Conservation (phyloP, 1,284 basidiomycete genomes). For the Tranzscheliella williamsii region DNA sequence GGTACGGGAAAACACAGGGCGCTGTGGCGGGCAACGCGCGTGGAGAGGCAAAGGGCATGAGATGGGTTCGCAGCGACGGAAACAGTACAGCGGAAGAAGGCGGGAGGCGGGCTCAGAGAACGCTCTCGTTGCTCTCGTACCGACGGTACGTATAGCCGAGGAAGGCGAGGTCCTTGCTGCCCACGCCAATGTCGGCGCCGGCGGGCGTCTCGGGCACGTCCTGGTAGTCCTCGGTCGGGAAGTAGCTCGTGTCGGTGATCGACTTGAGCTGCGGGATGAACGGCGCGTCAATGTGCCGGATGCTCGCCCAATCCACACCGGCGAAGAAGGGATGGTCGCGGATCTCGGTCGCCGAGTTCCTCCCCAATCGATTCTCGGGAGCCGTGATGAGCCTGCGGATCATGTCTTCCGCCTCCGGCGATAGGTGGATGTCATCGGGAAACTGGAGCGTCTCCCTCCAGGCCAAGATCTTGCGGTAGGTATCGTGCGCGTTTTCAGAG, state of each 20-base stretch:
- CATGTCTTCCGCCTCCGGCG: conserved; percentile 87
- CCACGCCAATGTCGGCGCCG: conserved; percentile 52
- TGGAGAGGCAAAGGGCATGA: too few species aligned
- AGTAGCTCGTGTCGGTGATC: conserved; percentile 93
- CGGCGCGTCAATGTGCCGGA: conserved; percentile 90
- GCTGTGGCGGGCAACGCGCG: too few species aligned
- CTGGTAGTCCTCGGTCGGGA: conserved; percentile 93
- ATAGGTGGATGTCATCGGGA: conserved; percentile 94
- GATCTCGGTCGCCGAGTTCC: conserved; percentile 76
- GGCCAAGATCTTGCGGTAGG: conserved; percentile 97
- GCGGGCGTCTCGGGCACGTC: conserved; percentile 70
- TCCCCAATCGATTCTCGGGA: conserved; percentile 72
- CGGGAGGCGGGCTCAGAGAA: conserved; percentile 10
- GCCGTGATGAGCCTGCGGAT: conserved; percentile 85
- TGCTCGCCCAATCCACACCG: conserved; percentile 89
- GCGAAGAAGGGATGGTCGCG: conserved; percentile 94
- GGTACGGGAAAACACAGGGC: too few species aligned
- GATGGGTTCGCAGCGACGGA: too few species aligned
- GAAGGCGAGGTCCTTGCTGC: conserved; percentile 58
- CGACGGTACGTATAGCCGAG: conserved; percentile 57
- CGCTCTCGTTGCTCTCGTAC: conserved; percentile 56
- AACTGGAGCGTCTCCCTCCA: conserved; percentile 86
- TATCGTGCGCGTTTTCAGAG: conserved; percentile 95
- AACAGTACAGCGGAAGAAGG: not conserved
- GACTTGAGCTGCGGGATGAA: conserved; percentile 84